A percentile compares a stretch with the other conserved stretches of the same genome.
Evolutionary conservation across 1,284 basidiomycete species (phyloP).

Genomic region (Heterobasidion parviporum): DNA sequence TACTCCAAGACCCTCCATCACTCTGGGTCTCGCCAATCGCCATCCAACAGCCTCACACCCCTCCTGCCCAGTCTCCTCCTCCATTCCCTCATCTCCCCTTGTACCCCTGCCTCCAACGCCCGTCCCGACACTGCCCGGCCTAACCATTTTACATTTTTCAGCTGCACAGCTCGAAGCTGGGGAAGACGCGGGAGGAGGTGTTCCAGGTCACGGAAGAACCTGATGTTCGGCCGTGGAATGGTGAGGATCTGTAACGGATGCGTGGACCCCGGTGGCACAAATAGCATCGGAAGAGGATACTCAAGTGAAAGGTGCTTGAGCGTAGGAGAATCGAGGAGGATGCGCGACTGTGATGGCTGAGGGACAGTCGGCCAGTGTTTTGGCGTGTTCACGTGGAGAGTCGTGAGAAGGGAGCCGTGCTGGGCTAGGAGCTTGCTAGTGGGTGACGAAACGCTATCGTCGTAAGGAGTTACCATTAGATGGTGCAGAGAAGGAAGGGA

Average conservation of each 20-base stretch:
- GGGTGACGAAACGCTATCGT: constrained; percentile 50
- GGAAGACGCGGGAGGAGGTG: constrained; percentile 47
- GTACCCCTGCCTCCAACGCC: constrained; percentile 64
- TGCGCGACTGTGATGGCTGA: constrained; percentile 44
- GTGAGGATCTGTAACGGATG: constrained; percentile 51
- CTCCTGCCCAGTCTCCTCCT: constrained; percentile 44
- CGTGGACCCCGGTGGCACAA: constrained; percentile 25
- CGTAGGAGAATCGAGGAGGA: constrained; percentile 48
- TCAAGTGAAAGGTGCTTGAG: constrained; percentile 55
- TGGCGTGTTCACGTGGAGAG: constrained; percentile 60
- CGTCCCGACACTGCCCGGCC: constrained; percentile 51
- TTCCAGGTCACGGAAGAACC: constrained; percentile 49
- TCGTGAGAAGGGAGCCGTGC: constrained; percentile 56
- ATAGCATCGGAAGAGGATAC: constrained; percentile 46
- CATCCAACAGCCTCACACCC: constrained; percentile 55
- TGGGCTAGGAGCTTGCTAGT: constrained; percentile 51
- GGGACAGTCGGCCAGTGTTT: constrained; percentile 70
- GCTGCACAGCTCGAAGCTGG: constrained; percentile 45
- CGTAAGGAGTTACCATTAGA: constrained; percentile 68
- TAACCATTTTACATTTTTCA: constrained; percentile 64
- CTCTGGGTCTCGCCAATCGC: constrained; percentile 47
- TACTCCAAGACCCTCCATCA: background rate
- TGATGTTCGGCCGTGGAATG: constrained; percentile 55
- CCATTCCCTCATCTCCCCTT: constrained; percentile 73
- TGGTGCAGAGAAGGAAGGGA: constrained; percentile 59